These are phyloP conservation scores for Theobroma grandiflorum DNA, from an alignment of 441 rosid genomes.

Conservation along the genomic window DNA sequence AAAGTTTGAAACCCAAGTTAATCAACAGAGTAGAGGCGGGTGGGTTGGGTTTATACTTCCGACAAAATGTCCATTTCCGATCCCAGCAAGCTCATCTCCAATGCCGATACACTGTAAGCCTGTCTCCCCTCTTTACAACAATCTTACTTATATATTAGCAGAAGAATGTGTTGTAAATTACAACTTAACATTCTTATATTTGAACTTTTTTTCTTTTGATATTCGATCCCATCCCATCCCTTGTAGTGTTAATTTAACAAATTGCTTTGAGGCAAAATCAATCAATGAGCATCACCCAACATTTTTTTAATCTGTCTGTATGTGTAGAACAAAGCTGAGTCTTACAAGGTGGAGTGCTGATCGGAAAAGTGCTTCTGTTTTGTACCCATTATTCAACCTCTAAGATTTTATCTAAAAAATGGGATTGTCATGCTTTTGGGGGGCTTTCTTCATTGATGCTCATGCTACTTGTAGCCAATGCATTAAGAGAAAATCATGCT, in stretches of 20 bases:
- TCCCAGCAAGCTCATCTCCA: conserved; percentile 79
- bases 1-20: no score
- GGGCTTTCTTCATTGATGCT: no score
- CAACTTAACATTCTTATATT: background rate
- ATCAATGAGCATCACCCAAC: background rate
- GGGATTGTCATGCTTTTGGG: no score
- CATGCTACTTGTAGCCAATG: no score
- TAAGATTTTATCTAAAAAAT: no score
- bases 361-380: no score
- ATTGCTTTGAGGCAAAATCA: background rate
- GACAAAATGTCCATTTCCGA: conserved; percentile 70
- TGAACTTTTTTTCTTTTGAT: background rate
- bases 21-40: no score
- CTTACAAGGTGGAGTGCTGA: no score
- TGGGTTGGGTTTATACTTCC: no score
- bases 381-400: no score
- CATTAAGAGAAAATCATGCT: no score
- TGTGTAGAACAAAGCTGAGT: no score
- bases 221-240: background rate
- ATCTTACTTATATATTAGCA: background rate
- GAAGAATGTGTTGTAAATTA: background rate
- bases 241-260: background rate
- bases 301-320: background rate
- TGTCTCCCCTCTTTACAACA: conserved; percentile 21
- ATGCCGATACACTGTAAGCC: conserved; percentile 86